Base-by-base conservation (phyloP, 192 early-diverging fungal genomes). In the Entrophospora sp. region DNA sequence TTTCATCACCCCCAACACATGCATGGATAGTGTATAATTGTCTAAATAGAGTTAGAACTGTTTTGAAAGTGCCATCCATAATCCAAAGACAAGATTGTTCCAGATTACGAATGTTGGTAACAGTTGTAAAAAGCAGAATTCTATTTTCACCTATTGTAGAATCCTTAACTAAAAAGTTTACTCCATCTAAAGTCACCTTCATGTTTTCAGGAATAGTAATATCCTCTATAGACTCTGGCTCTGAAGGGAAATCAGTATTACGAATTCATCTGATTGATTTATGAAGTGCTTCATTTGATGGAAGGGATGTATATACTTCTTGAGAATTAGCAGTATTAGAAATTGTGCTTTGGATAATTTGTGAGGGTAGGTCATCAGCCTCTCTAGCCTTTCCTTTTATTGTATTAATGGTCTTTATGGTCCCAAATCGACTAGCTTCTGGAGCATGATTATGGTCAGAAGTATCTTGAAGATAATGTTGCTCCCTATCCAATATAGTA, bases 121-220 rank as follows among this genome's bases (percentile, higher is more conserved):
- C 7, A 8, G 24, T 51, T 28, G 24, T 30, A 30, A 51, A 51
- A 13, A 51, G 3, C 28, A 51, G 24, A 25, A 51, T 51, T 28
- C 25, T 51, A 51, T 51, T 10, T 25, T 28, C 3, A 30, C 24
- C 8, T 27, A 51, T 28, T 10, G 5, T 51, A 25, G 25, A 27
- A 51, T 51, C 25, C 13, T 51, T 51, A 27, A 51, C 28, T 30
- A 51, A 28, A 51, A 51, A 51, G 25, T 51, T 6, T 13, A 12
- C 12, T 35, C 34, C 31, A 57, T 36, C n/a, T 38, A 57, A 57
- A 31, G 18, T 56, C 18, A 13, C 24, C 32, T 22, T 20, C 55
- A 37, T 57, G 36, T 57, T 57, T 57, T 57, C 13, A 57, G 55
- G n/a, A 57, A 57, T 57, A 10, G 12, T 35, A 31, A 57, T 13